A percentile compares a stretch with the other conserved stretches of the same genome.
Conservation (phyloP, 116 monocot genomes). For the Dioscorea cayenensis region DNA sequence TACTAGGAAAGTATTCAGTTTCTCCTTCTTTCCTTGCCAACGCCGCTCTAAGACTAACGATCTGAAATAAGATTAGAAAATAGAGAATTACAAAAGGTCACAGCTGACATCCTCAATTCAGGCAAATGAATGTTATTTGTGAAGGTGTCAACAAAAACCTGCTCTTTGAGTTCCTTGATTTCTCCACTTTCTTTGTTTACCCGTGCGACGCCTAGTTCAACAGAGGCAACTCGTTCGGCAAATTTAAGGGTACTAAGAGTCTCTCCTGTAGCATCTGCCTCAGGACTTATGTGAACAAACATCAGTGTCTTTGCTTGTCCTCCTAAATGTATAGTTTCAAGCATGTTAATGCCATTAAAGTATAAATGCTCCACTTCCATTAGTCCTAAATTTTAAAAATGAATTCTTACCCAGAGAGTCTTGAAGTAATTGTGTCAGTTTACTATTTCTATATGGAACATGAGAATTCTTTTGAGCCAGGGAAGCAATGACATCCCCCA, state of each 20-base stretch:
- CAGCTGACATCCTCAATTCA: not conserved
- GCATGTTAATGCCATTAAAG: not conserved
- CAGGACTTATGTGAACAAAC: constrained; percentile 99
- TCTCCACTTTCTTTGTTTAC: constrained; percentile 84
- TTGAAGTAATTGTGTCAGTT: constrained; percentile 94
- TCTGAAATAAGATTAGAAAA: constrained; percentile 32
- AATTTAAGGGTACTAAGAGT: constrained; percentile 97
- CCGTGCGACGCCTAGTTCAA: constrained; percentile 88
- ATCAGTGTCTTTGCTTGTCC: constrained; percentile 98
- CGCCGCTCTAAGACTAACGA: constrained; percentile 66
- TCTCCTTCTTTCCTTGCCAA: constrained; percentile 68
- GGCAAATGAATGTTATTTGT: not conserved
- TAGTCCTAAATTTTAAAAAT: not conserved
- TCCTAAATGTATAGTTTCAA: constrained; percentile 27
- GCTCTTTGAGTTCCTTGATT: constrained; percentile 83
- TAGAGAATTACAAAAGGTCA: constrained; percentile 1
- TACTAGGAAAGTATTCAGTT: constrained; percentile 19
- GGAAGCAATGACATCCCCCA: constrained; percentile 89
- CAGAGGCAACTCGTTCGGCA: constrained; percentile 92
- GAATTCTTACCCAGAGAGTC: constrained; percentile 81
- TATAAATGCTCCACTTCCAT: not conserved
- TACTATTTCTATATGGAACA: constrained; percentile 97
- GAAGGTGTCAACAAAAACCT: constrained; percentile 35
- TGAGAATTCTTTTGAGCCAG: constrained; percentile 84
- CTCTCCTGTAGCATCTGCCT: constrained; percentile 81